Evolutionary conservation across 768 basidiomycete species (phyloP).

Genomic region (Rhodocollybia butyracea): DNA sequence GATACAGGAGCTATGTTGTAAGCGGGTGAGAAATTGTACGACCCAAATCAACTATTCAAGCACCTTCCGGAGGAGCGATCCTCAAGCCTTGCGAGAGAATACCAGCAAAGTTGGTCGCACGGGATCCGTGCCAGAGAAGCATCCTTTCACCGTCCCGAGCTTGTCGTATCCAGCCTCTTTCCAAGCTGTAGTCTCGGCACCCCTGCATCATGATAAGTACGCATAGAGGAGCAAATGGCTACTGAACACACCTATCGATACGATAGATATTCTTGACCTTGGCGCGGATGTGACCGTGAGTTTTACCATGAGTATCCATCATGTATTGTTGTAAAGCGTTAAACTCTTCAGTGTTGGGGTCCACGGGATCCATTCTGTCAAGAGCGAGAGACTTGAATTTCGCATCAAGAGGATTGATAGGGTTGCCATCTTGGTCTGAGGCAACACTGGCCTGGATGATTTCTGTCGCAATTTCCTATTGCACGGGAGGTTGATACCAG

Average conservation of each 20-base stretch:
- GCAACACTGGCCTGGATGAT: slow-evolving; percentile 39
- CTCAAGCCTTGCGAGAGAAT: slow-evolving; percentile 61
- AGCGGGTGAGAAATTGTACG: not conserved
- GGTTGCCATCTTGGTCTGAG: slow-evolving; percentile 41
- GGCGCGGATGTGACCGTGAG: slow-evolving; percentile 45
- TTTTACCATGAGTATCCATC: slow-evolving; percentile 53
- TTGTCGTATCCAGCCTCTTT: slow-evolving; percentile 41
- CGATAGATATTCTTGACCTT: slow-evolving; percentile 46
- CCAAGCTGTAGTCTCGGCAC: slow-evolving; percentile 33
- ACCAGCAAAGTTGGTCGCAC: slow-evolving; percentile 62
- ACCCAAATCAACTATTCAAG: not conserved
- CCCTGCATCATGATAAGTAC: slow-evolving; percentile 12
- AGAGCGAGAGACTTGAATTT: slow-evolving; percentile 52
- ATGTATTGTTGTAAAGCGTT: slow-evolving; percentile 43
- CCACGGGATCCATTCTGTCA: slow-evolving; percentile 47
- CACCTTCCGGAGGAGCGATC: slow-evolving; percentile 64
- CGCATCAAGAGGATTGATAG: slow-evolving; percentile 54
- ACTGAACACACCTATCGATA: slow-evolving; percentile 44
- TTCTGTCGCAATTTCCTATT: slow-evolving; percentile 55
- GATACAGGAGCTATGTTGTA: slow-evolving; percentile 40
- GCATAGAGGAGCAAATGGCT: not conserved
- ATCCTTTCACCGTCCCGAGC: slow-evolving; percentile 47
- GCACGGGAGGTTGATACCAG: not conserved
- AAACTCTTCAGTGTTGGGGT: slow-evolving; percentile 41
- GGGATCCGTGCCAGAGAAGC: slow-evolving; percentile 62